These are phyloP conservation scores for Zea luxurians DNA, from an alignment of 176 grass and related monocot genomes.

Conservation along the genomic window DNA sequence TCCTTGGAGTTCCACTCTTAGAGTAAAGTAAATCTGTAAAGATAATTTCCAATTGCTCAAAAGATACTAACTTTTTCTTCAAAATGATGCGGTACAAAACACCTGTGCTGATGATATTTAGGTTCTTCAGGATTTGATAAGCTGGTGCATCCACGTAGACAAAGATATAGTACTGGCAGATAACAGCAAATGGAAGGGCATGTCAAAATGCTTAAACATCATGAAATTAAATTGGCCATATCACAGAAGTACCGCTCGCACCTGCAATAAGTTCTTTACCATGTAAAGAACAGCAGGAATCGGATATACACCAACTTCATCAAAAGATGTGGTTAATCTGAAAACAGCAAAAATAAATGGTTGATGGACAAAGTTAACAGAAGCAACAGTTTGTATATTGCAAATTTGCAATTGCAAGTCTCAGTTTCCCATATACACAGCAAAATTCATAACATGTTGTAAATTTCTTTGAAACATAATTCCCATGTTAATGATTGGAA, in stretches of 20 bases:
- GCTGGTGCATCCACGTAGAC: constrained; percentile 86
- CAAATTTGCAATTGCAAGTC: not conserved
- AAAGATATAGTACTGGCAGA: constrained; percentile 91
- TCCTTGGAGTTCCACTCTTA: not conserved
- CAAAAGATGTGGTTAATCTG: constrained; percentile 77
- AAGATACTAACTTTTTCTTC: constrained; percentile 76
- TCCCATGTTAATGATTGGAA: constrained; percentile 1
- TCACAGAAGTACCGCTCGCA: constrained; percentile 31
- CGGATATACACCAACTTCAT: constrained; percentile 87
- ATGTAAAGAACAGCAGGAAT: constrained; percentile 83
- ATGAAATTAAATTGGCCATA: constrained; percentile 17
- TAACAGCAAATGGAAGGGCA: constrained; percentile 4
- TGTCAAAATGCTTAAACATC: constrained; percentile 20
- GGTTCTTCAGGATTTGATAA: constrained; percentile 97
- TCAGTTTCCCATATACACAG: not conserved
- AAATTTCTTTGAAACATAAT: not conserved
- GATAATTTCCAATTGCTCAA: not conserved
- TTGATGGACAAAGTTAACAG: constrained; percentile 3
- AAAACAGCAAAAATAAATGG: constrained; percentile 29
- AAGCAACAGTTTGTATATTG: not conserved
- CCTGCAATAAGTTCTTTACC: constrained; percentile 92
- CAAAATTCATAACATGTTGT: not conserved
- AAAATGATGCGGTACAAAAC: constrained; percentile 84
- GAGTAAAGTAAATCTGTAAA: not conserved
- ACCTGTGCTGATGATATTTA: constrained; percentile 96